A percentile compares a stretch with the other conserved stretches of the same genome.
phyloP scores from a whole-genome alignment of 2,329 filamentous ascomycete species.

The Cephalotrichum gorgonifer region DNA sequence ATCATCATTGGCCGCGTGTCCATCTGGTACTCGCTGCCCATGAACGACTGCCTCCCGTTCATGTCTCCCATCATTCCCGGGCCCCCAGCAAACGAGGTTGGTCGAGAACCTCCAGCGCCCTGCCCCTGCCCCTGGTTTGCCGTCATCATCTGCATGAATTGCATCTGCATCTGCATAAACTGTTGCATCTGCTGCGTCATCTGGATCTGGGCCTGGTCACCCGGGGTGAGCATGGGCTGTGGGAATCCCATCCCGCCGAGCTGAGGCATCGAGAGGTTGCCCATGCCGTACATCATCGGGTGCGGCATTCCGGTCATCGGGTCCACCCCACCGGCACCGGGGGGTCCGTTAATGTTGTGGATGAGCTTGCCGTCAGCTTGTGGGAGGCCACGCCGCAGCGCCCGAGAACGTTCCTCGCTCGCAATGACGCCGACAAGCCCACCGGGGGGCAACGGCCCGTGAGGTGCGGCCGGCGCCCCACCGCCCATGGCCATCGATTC shows the following conservation, averaged over 20 bases:
- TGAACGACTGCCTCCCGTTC: slow-evolving; percentile 31
- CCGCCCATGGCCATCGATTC: slow-evolving; percentile 66
- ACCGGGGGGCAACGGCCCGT: slow-evolving; percentile 46
- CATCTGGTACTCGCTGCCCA: slow-evolving; percentile 34
- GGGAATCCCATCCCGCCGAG: slow-evolving; percentile 2
- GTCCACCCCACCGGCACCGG: slow-evolving; percentile 31
- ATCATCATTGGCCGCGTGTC: slow-evolving; percentile 27
- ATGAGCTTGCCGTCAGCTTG: slow-evolving; percentile 45
- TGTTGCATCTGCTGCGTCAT: slow-evolving; percentile 77
- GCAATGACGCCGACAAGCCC: slow-evolving; percentile 84
- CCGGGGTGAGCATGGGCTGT: slow-evolving; percentile 37
- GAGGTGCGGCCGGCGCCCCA: slow-evolving; percentile 28
- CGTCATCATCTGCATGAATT: slow-evolving; percentile 80
- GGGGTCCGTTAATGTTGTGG: slow-evolving; percentile 22
- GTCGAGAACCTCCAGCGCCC: neutral
- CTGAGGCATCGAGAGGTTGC: slow-evolving; percentile 6
- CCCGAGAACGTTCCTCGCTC: slow-evolving; percentile 68
- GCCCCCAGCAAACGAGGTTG: slow-evolving; percentile 11
- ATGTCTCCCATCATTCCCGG: slow-evolving; percentile 29
- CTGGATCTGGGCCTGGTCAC: slow-evolving; percentile 66
- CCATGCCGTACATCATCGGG: slow-evolving; percentile 9
- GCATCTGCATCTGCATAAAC: slow-evolving; percentile 92
- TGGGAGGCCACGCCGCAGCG: slow-evolving; percentile 68
- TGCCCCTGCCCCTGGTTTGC: slow-evolving; percentile 19
- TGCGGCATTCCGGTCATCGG: slow-evolving; percentile 26